These are phyloP conservation scores for Corylus avellana DNA, from an alignment of 306 rosid species.

Conservation along the genomic window DNA sequence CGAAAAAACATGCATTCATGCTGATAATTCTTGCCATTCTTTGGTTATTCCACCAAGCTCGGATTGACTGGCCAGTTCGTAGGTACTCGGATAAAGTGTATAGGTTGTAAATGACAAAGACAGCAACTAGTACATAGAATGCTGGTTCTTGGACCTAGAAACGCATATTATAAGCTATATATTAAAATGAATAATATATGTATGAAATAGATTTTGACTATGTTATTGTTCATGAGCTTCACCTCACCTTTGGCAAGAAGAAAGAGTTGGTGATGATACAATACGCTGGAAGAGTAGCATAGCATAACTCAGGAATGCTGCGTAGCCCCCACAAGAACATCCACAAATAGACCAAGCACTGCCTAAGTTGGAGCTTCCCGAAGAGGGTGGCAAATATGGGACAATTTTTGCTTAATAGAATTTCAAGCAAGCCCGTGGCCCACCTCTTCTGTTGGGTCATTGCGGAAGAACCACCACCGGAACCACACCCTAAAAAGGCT, in stretches of 20 bases:
- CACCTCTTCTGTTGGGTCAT: conserved; percentile 69
- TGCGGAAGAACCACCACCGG: conserved; percentile 42
- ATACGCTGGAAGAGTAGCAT: conserved; percentile 46
- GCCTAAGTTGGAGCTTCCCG: conserved; percentile 48
- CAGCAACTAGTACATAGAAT: conserved; percentile 11
- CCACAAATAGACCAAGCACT: conserved; percentile 52
- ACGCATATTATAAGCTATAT: no score
- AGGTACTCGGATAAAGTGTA: conserved; percentile 24
- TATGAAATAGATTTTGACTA: no score
- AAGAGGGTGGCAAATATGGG: conserved; percentile 45
- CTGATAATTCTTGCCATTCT: conserved; percentile 33
- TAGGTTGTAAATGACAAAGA: conserved; percentile 20
- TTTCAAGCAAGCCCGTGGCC: conserved; percentile 60
- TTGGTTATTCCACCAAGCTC: conserved; percentile 55
- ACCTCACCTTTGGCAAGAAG: conserved; percentile 64
- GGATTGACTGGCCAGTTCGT: conserved; percentile 26
- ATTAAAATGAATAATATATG: no score
- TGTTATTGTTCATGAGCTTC: no score
- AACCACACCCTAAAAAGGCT: conserved; percentile 61
- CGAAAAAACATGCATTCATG: conserved; percentile 32
- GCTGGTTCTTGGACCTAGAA: conserved; percentile 37
- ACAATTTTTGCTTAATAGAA: conserved; percentile 41
- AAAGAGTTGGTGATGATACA: conserved; percentile 57
- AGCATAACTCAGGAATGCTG: conserved; percentile 43
- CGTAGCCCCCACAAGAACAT: conserved; percentile 30